phyloP scores from a whole-genome alignment of 768 basidiomycete genomes.

The Tricholoma terreum region DNA sequence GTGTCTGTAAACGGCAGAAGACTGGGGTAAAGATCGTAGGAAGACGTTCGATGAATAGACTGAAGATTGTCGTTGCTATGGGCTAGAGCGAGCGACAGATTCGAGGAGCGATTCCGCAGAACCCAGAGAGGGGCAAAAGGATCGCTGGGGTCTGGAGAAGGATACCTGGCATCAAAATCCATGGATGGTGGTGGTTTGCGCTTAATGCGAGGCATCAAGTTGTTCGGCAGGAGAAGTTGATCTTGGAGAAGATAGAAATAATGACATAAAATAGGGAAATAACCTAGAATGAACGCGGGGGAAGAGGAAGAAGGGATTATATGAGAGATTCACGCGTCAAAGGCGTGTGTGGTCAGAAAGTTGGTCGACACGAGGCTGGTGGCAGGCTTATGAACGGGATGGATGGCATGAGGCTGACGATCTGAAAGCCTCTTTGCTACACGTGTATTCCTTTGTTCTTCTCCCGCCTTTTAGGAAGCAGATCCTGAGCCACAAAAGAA shows the following conservation, averaged over 20 bases:
- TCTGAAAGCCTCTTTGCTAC: neutral
- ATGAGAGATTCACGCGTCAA: neutral
- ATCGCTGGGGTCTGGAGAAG: slow-evolving; percentile 63
- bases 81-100: slow-evolving; percentile 30
- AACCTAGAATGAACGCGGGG: neutral
- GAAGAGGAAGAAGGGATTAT: neutral
- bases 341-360: neutral
- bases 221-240: neutral
- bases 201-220: slow-evolving; percentile 29
- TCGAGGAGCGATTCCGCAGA: slow-evolving; percentile 56
- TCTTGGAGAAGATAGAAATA: neutral
- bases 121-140: slow-evolving; percentile 70
- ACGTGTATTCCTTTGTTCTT: neutral
- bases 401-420: slow-evolving; percentile 9
- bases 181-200: slow-evolving; percentile 54
- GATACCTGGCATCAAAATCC: slow-evolving; percentile 47
- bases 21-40: slow-evolving; percentile 11
- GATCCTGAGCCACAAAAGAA: neutral
- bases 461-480: too few species aligned
- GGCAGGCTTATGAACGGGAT: slow-evolving; percentile 2
- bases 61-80: slow-evolving; percentile 13
- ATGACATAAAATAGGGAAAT: neutral
- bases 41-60: slow-evolving; percentile 8
- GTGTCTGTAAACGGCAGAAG: neutral
- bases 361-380: neutral